Evolutionary conservation across 345 rosid genomes (phyloP).

Genomic region (Brassica juncea): DNA sequence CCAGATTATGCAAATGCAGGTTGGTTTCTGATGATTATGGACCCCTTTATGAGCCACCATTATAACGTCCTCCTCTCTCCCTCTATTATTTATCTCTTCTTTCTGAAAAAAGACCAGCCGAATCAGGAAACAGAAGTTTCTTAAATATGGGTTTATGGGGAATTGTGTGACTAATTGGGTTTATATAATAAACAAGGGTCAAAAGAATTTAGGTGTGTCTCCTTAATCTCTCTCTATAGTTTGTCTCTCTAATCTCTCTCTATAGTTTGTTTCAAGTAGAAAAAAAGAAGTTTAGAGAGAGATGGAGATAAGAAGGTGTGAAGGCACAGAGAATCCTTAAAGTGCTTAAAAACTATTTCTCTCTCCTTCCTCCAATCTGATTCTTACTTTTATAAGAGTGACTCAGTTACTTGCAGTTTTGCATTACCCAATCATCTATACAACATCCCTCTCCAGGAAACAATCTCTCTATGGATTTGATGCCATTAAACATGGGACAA

Average conservation of each 20-base stretch:
- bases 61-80: background rate
- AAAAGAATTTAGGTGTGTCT: constrained; percentile 15
- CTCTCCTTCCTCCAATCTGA: constrained; percentile 26
- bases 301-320: constrained; percentile 9
- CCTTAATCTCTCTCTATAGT: background rate
- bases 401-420: constrained; percentile 18
- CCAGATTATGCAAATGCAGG: constrained; percentile 44
- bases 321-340: constrained; percentile 34
- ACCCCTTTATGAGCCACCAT: constrained; percentile 40
- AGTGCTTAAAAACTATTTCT: constrained; percentile 23
- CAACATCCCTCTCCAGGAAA: background rate
- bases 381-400: constrained; percentile 35
- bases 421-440: constrained; percentile 25
- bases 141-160: constrained; percentile 32
- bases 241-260: constrained; percentile 25
- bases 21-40: constrained; percentile 39
- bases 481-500: background rate
- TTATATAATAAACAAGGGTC: constrained; percentile 18
- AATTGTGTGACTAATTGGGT: constrained; percentile 29
- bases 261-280: constrained; percentile 37
- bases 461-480: constrained; percentile 12
- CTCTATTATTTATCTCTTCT: background rate
- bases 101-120: constrained; percentile 23
- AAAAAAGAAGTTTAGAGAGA: constrained; percentile 38
- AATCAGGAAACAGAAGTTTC: constrained; percentile 12